These are phyloP conservation scores for Moesziomyces antarcticus DNA, from an alignment of 1,284 basidiomycete genomes.

Conservation along the genomic window DNA sequence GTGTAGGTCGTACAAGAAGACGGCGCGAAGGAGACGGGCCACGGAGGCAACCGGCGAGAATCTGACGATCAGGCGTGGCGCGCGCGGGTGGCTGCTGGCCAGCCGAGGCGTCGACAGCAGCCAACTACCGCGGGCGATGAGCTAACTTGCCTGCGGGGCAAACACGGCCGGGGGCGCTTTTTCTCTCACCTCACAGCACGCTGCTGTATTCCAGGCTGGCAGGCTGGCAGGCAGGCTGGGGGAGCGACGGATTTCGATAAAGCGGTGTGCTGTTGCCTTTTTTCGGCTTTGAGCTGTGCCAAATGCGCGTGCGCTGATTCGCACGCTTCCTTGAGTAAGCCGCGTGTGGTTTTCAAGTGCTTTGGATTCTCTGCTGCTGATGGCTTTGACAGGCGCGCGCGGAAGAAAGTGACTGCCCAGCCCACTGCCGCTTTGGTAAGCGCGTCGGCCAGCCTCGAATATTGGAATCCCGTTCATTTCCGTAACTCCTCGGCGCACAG, in stretches of 20 bases:
- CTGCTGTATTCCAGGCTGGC: no score
- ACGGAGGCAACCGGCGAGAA: no score
- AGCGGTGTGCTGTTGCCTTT: background rate
- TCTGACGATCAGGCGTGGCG: no score
- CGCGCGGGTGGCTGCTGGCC: no score
- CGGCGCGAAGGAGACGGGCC: no score
- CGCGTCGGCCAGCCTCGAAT: slow-evolving; percentile 1
- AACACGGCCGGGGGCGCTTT: slow-evolving; percentile 5
- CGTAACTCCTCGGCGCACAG: background rate
- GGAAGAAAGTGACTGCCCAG: slow-evolving; percentile 27
- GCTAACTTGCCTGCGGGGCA: slow-evolving; percentile 35
- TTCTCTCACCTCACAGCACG: background rate
- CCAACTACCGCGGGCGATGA: slow-evolving; percentile 2
- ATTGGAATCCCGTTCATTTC: slow-evolving; percentile 36
- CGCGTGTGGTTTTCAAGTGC: no score
- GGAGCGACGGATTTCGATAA: no score
- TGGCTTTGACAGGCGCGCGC: background rate
- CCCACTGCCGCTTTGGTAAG: slow-evolving; percentile 31
- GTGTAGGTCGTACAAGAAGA: no score
- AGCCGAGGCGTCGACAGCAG: no score
- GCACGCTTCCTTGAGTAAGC: slow-evolving; percentile 5
- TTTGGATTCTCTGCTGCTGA: no score
- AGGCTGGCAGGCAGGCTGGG: no score
- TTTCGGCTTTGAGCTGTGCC: background rate
- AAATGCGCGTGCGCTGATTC: slow-evolving; percentile 33